A percentile compares a stretch with the other conserved stretches of the same genome.
These are phyloP conservation scores for Mucor irregularis DNA, from an alignment of 371 early-diverging fungal genomes.

Conservation along the genomic window DNA sequence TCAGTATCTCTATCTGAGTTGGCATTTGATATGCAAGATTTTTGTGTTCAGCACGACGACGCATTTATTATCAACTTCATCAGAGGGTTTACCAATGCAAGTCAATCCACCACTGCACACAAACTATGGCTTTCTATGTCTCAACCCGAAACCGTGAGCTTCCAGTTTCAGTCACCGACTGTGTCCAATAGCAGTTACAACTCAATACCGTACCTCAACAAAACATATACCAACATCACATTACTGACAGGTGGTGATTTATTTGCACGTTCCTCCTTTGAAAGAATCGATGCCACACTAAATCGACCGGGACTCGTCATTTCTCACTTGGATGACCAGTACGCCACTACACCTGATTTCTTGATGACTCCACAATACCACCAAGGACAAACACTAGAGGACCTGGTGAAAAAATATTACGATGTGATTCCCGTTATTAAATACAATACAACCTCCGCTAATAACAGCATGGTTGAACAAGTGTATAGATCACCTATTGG, in stretches of 20 bases:
- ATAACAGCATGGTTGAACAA: slow-evolving; percentile 4
- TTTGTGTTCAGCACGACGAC: slow-evolving; percentile 40
- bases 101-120: slow-evolving; percentile 33
- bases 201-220: slow-evolving; percentile 31
- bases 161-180: slow-evolving; percentile 31
- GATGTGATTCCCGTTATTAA: slow-evolving; percentile 17
- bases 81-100: slow-evolving; percentile 31
- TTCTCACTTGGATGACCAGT: slow-evolving; percentile 43
- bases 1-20: slow-evolving; percentile 21
- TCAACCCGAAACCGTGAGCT: slow-evolving; percentile 29
- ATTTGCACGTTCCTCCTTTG: slow-evolving; percentile 18
- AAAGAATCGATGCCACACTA: slow-evolving; percentile 27
- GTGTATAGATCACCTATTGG: slow-evolving; percentile 31
- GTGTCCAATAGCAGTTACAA: slow-evolving; percentile 35
- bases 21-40: slow-evolving; percentile 44
- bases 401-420: slow-evolving; percentile 30
- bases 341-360: slow-evolving; percentile 38
- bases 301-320: slow-evolving; percentile 44
- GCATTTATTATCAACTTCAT: slow-evolving; percentile 50
- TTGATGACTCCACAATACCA: slow-evolving; percentile 35
- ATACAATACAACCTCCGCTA: slow-evolving; percentile 10
- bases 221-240: slow-evolving; percentile 38
- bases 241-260: slow-evolving; percentile 34
- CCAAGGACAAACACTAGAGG: slow-evolving; percentile 28
- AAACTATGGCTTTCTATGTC: slow-evolving; percentile 37